Conservation (phyloP, 139 green algal genomes). For the Chlorella sp. region DNA sequence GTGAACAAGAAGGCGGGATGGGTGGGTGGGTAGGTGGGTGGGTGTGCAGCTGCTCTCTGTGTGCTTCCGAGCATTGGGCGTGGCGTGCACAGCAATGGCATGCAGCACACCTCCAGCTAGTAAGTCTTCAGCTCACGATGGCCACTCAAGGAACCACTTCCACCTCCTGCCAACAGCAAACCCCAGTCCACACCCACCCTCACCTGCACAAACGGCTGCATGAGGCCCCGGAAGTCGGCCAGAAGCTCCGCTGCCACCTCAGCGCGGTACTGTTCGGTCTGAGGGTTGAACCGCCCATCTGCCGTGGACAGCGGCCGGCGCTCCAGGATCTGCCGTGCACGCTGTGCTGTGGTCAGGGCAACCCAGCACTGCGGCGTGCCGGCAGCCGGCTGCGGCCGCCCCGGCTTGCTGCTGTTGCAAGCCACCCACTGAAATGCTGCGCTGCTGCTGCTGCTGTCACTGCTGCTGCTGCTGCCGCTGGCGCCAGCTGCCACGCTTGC, state of each 20-base stretch:
- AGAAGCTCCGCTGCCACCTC: constrained; percentile 23
- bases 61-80: too few relatives aligned
- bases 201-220: constrained; percentile 29
- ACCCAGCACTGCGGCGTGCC: constrained; percentile 26
- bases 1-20: too few relatives aligned
- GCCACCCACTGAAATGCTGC: constrained; percentile 21
- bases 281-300: constrained; percentile 2
- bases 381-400: background rate
- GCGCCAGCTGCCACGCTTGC: background rate
- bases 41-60: too few relatives aligned
- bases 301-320: background rate
- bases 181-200: too few relatives aligned
- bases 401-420: constrained; percentile 36
- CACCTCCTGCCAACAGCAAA: too few relatives aligned
- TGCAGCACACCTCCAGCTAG: too few relatives aligned
- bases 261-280: background rate
- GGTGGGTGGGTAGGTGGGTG: too few relatives aligned
- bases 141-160: too few relatives aligned
- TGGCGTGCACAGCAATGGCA: too few relatives aligned
- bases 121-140: too few relatives aligned
- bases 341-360: constrained; percentile 14
- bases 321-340: constrained; percentile 3
- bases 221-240: constrained; percentile 12
- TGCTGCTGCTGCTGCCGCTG: background rate
- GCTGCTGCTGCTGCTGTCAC: constrained; percentile 2